Conservation (phyloP, 2,329 filamentous ascomycete species). For the Alternaria postmessia region DNA sequence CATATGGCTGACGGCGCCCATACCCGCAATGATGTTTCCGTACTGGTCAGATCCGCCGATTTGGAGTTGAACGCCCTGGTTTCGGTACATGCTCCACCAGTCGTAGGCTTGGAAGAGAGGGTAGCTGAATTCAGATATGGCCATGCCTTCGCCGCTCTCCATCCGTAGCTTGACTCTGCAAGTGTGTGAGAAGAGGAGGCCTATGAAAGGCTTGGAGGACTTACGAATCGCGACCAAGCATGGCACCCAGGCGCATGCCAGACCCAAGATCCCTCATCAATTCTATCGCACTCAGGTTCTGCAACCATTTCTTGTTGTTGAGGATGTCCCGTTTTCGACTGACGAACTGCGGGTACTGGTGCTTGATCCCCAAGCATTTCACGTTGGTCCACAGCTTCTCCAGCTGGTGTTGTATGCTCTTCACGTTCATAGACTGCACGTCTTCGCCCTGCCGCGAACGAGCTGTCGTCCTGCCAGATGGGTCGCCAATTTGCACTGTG, state of each 20-base stretch:
- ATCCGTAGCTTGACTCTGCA: conserved; percentile 79
- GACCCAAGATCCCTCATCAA: conserved; percentile 77
- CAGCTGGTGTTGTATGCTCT: conserved; percentile 73
- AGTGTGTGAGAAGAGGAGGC: conserved; percentile 22
- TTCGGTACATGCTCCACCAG: conserved; percentile 86
- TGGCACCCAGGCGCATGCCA: conserved; percentile 79
- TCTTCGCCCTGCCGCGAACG: conserved; percentile 63
- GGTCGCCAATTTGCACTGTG: conserved; percentile 81
- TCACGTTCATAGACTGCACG: conserved; percentile 69
- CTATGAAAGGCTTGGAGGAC: conserved; percentile 46
- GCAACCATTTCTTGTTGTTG: conserved; percentile 89
- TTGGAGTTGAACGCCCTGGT: conserved; percentile 77
- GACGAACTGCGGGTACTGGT: conserved; percentile 70
- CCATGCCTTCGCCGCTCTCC: conserved; percentile 89
- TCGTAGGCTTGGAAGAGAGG: conserved; percentile 96
- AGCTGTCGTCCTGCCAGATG: conserved; percentile 71
- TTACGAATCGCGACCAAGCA: conserved; percentile 88
- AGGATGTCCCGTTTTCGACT: conserved; percentile 72
- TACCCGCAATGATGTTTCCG: conserved; percentile 91
- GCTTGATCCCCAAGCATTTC: conserved; percentile 68
- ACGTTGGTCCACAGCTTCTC: conserved; percentile 79
- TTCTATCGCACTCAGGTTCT: conserved; percentile 74
- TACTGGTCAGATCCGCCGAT: conserved; percentile 96
- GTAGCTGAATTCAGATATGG: conserved; percentile 91
- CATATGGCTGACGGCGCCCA: conserved; percentile 84